These are phyloP conservation scores for Rhytidhysteron rufulum DNA, from an alignment of 2,329 filamentous ascomycete genomes.

Conservation along the genomic window DNA sequence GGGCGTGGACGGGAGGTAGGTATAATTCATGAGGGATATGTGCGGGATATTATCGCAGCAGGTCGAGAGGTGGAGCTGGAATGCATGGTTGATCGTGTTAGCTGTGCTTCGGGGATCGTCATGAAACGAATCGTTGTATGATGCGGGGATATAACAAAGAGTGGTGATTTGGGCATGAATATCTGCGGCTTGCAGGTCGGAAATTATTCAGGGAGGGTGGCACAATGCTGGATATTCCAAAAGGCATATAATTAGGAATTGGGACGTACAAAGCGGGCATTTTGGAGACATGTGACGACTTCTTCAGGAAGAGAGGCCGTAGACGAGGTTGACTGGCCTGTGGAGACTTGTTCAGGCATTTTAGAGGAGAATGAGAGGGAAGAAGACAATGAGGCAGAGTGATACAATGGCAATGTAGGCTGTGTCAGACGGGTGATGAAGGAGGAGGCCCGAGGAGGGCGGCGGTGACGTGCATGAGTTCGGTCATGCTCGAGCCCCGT, in stretches of 20 bases:
- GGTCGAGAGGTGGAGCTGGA: conserved; percentile 89
- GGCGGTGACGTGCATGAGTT: too few species aligned
- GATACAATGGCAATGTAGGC: too few species aligned
- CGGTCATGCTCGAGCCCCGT: too few species aligned
- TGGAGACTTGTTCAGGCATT: not conserved
- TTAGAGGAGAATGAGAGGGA: not conserved
- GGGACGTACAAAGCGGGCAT: conserved; percentile 77
- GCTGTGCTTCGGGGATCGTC: not conserved
- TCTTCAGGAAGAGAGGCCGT: conserved; percentile 70
- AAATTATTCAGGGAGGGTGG: too few species aligned
- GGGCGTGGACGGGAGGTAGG: conserved; percentile 75
- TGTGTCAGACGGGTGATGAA: too few species aligned
- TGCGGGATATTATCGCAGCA: conserved; percentile 80
- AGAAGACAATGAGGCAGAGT: not conserved
- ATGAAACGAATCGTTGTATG: not conserved
- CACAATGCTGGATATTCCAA: too few species aligned
- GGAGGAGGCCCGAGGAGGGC: too few species aligned
- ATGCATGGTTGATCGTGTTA: not conserved
- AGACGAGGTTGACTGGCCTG: conserved; percentile 7
- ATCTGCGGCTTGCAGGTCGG: too few species aligned
- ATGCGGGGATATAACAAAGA: conserved; percentile 1
- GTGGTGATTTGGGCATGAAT: not conserved
- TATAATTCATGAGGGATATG: conserved; percentile 98
- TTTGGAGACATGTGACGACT: conserved; percentile 86
- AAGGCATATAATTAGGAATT: too few species aligned